Conservation (phyloP, 108 stramenopile genomes). For the Cyclotella atomus region DNA sequence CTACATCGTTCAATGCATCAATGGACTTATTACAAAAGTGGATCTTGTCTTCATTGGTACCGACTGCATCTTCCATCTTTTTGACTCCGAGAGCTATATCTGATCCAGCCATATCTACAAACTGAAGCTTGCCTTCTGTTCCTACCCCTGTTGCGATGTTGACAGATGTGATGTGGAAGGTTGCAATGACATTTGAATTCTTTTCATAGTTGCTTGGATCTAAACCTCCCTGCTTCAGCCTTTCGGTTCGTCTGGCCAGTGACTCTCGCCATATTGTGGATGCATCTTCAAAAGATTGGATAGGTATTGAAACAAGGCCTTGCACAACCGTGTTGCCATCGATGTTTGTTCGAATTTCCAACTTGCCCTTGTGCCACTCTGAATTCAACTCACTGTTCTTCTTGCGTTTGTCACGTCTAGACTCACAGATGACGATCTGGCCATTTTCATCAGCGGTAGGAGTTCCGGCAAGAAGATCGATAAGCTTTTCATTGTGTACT, state of each 20-base stretch:
- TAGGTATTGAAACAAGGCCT: slow-evolving; percentile 65
- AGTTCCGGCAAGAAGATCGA: slow-evolving; percentile 76
- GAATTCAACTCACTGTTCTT: slow-evolving; percentile 24
- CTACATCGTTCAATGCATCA: slow-evolving; percentile 71
- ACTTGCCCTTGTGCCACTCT: slow-evolving; percentile 53
- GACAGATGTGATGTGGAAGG: slow-evolving; percentile 69
- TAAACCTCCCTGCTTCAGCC: slow-evolving; percentile 58
- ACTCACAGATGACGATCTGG: slow-evolving; percentile 46
- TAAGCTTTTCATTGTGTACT: slow-evolving; percentile 77
- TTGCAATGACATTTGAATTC: slow-evolving; percentile 69
- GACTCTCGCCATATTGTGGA: slow-evolving; percentile 63
- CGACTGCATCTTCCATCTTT: slow-evolving; percentile 12
- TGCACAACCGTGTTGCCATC: slow-evolving; percentile 86
- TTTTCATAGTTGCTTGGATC: slow-evolving; percentile 39
- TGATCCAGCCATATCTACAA: slow-evolving; percentile 81
- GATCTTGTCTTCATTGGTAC: slow-evolving; percentile 33
- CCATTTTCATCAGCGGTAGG: slow-evolving; percentile 65
- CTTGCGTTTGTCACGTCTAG: slow-evolving; percentile 25
- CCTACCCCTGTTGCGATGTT: slow-evolving; percentile 79
- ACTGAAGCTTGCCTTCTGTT: slow-evolving; percentile 77
- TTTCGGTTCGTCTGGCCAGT: slow-evolving; percentile 42
- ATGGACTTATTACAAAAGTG: slow-evolving; percentile 80
- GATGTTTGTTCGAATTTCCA: slow-evolving; percentile 85
- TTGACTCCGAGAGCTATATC: slow-evolving; percentile 46
- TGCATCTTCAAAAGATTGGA: slow-evolving; percentile 69